These are phyloP conservation scores for Geranium rotundifolium DNA, from an alignment of 345 rosid genomes.

Conservation along the genomic window DNA sequence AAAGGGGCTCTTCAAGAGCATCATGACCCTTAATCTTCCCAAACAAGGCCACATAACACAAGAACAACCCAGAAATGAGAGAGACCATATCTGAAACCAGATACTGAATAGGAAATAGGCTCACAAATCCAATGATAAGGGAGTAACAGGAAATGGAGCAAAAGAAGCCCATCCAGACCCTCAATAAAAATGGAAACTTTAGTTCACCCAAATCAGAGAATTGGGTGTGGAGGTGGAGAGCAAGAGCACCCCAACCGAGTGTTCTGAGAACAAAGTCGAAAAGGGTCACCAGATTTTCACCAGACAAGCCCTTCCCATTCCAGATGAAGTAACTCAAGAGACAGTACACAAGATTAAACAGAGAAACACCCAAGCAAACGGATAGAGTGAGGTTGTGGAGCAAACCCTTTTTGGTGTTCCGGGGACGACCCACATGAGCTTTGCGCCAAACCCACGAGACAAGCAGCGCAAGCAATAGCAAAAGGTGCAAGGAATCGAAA, in stretches of 20 bases:
- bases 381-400: slow-evolving; percentile 34
- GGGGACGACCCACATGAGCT: not conserved
- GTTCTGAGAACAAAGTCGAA: slow-evolving; percentile 47
- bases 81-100: slow-evolving; percentile 42
- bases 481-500: slow-evolving; percentile 28
- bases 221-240: slow-evolving; percentile 21
- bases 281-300: slow-evolving; percentile 33
- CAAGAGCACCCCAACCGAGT: slow-evolving; percentile 52
- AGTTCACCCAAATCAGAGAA: slow-evolving; percentile 16
- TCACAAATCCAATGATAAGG: slow-evolving; percentile 33
- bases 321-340: slow-evolving; percentile 50
- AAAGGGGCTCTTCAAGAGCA: slow-evolving; percentile 36
- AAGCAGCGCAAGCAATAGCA: slow-evolving; percentile 29
- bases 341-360: slow-evolving; percentile 37
- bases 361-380: slow-evolving; percentile 40
- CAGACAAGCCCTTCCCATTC: slow-evolving; percentile 53
- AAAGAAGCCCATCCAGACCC: slow-evolving; percentile 66
- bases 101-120: slow-evolving; percentile 14
- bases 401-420: not conserved
- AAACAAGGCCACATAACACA: slow-evolving; percentile 41
- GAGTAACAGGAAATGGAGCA: slow-evolving; percentile 46
- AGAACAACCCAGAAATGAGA: slow-evolving; percentile 35
- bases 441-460: slow-evolving; percentile 20
- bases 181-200: slow-evolving; percentile 38
- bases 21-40: slow-evolving; percentile 17